Conservation (phyloP, 345 rosid genomes). For the Leavenworthia alabamica region DNA sequence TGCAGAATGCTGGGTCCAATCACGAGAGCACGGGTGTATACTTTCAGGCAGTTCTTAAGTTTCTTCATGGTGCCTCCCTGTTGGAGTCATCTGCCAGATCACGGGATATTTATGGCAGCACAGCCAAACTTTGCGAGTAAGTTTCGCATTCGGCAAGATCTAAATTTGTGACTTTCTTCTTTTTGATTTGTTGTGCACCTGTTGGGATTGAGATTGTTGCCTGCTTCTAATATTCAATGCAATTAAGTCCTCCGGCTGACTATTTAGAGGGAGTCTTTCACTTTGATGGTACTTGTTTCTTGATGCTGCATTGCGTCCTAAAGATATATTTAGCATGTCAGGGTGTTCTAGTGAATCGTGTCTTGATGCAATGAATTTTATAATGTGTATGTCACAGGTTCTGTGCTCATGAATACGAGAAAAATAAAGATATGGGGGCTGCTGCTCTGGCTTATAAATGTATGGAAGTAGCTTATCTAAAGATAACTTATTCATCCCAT, state of each 20-base stretch:
- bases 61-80: slow-evolving; percentile 61
- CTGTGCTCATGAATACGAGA: slow-evolving; percentile 94
- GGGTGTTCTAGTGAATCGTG: slow-evolving; percentile 12
- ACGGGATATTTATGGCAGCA: slow-evolving; percentile 41
- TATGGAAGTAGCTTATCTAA: slow-evolving; percentile 92
- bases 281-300: slow-evolving; percentile 15
- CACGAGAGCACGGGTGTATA: slow-evolving; percentile 54
- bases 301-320: background rate
- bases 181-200: slow-evolving; percentile 14
- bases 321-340: slow-evolving; percentile 15
- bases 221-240: background rate
- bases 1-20: slow-evolving; percentile 44
- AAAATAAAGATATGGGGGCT: slow-evolving; percentile 76
- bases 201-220: background rate
- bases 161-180: slow-evolving; percentile 15
- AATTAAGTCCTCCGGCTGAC: slow-evolving; percentile 1
- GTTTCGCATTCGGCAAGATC: slow-evolving; percentile 26
- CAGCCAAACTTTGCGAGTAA: slow-evolving; percentile 73
- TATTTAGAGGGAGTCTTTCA: slow-evolving; percentile 11
- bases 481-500: slow-evolving; percentile 69
- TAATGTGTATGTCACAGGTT: slow-evolving; percentile 44
- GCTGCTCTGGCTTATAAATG: slow-evolving; percentile 98
- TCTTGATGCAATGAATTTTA: background rate
- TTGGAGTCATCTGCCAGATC: slow-evolving; percentile 49
- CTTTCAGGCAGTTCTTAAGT: slow-evolving; percentile 73